These are phyloP conservation scores for Amoeboaphelidium protococcarum DNA, from an alignment of 371 early-diverging fungal genomes.

Conservation along the genomic window DNA sequence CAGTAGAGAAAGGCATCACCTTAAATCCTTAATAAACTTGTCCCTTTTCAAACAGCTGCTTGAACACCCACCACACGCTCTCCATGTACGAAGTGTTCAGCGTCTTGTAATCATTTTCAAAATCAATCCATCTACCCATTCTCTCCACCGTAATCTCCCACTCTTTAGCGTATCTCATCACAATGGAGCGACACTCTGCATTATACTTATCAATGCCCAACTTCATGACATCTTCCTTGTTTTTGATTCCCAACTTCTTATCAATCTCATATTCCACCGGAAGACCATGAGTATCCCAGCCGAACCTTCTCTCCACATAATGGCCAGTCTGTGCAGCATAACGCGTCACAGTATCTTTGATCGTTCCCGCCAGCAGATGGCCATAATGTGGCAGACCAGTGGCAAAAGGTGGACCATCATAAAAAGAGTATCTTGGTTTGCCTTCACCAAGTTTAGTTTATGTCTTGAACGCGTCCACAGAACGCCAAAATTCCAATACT, in stretches of 20 bases:
- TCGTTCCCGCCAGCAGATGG: constrained; percentile 97
- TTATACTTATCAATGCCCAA: constrained; percentile 99
- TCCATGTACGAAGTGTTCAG: constrained; percentile 92
- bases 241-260: constrained; percentile 79
- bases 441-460: constrained; percentile 54
- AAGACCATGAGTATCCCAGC: constrained; percentile 99
- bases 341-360: constrained; percentile 98
- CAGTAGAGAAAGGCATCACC: constrained; percentile 96
- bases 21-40: constrained; percentile 92
- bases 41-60: constrained; percentile 82
- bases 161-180: constrained; percentile 88
- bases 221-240: constrained; percentile 66
- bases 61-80: constrained; percentile 98
- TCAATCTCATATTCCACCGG: constrained; percentile 99
- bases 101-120: constrained; percentile 98
- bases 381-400: constrained; percentile 99
- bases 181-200: constrained; percentile 92
- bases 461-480: constrained; percentile 91
- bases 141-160: constrained; percentile 94
- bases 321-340: constrained; percentile 94
- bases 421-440: constrained; percentile 10
- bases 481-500: constrained; percentile 84
- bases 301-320: constrained; percentile 94
- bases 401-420: constrained; percentile 92
- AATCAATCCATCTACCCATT: constrained; percentile 99